Base-by-base conservation (phyloP, 768 basidiomycete species). In the Lentinula sp. region DNA sequence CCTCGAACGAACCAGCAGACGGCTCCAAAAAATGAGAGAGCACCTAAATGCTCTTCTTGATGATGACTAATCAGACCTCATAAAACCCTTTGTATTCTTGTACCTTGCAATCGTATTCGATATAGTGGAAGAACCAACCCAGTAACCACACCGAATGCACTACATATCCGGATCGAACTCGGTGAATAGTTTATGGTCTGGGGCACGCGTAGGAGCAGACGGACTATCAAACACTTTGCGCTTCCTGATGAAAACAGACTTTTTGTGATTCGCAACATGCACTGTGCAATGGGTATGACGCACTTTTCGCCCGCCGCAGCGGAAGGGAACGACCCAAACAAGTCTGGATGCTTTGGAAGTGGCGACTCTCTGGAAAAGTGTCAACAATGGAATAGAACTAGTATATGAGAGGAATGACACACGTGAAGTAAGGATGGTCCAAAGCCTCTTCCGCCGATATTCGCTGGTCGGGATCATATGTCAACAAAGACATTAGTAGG, bases 231-330 rank as follows among this genome's bases (percentile, higher is more conserved):
- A 89, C 2, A 85, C 84, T 68, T 90, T 91, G 45, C 86, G 82
- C 64, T 86, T 86, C 71, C 92, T 94, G 64, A 46, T 65, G 57
- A 61, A 54, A 20, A 3, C 16, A 33, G 33, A 50, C 16, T 39
- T 33, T 28, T 45, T 51, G 61, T 50, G 55, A 41, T 36, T 18
- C n/a, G n/a, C 35, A 42, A 33, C 32, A 36, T n/a, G 13, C 59
- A 32, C 15, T 33, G 36, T 18, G n/a, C 10, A 49, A 60, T 37
- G 36, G 55, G 35, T 6, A 18, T 16, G 10, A 77, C 85, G 58
- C 66, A 94, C 93, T 88, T 93, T 77, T 99, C 97, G 41, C 97
- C 97, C 16, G 95, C 96, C 23, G 97, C 97, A 28, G 90, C 85
- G 41, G 93, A 95, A 35, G 97, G 97, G 73, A 98, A 99, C 2